phyloP scores from a whole-genome alignment of 352 stramenopile species.

The Pythium coloratum region DNA sequence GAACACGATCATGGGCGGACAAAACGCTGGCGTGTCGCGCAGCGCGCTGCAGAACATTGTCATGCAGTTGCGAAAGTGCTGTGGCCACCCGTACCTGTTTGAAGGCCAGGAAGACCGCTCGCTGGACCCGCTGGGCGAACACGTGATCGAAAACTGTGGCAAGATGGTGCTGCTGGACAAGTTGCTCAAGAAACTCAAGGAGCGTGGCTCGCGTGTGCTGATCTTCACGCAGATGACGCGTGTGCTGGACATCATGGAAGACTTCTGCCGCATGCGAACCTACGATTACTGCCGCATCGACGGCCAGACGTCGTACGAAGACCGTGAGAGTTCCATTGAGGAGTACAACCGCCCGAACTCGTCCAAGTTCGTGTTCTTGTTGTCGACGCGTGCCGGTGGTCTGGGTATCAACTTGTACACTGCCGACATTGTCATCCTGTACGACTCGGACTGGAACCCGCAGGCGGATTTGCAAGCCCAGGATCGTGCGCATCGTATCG shows the following conservation, averaged over 20 bases:
- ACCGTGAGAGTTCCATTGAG: conserved; percentile 83
- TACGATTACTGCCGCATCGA: conserved; percentile 90
- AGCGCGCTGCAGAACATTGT: conserved; percentile 87
- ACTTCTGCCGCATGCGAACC: conserved; percentile 95
- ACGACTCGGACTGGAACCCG: conserved; percentile 98
- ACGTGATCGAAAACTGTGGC: conserved; percentile 96
- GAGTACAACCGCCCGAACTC: conserved; percentile 97
- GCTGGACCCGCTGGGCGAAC: conserved; percentile 94
- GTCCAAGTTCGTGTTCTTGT: conserved; percentile 97
- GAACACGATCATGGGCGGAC: conserved; percentile 76
- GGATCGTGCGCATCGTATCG: conserved; percentile 97
- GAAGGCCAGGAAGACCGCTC: conserved; percentile 94
- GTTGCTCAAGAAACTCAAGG: conserved; percentile 86
- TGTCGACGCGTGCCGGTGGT: conserved; percentile 96
- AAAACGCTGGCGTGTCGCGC: conserved; percentile 64
- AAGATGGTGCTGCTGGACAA: conserved; percentile 98
- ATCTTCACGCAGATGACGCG: conserved; percentile 95
- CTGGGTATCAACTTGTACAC: conserved; percentile 99
- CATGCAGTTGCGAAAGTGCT: conserved; percentile 89
- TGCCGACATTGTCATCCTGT: conserved; percentile 98
- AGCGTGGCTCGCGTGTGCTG: conserved; percentile 85
- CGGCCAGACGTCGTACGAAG: conserved; percentile 86
- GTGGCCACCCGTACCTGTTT: conserved; percentile 93
- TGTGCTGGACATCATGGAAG: conserved; percentile 93
- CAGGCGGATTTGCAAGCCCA: conserved; percentile 95